Conservation (phyloP, 129 eudicot species). For the Flaveria robusta region DNA sequence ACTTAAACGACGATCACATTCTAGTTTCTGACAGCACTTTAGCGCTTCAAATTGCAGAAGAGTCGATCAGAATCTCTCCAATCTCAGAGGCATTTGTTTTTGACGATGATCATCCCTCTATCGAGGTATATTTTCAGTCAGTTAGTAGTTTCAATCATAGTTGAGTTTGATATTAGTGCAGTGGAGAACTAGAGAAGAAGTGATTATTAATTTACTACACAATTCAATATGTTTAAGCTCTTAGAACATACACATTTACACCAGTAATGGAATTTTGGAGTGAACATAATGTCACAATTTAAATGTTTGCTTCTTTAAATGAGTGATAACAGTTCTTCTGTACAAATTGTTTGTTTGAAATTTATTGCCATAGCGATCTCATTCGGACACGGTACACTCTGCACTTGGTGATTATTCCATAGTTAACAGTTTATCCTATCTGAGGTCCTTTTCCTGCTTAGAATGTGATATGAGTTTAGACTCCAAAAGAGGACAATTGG, state of each 20-base stretch:
- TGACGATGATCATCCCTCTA: constrained; percentile 20
- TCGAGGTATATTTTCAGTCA: constrained; percentile 27
- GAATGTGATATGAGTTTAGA: background rate
- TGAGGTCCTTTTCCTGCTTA: background rate
- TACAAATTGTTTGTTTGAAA: background rate
- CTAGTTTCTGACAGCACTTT: constrained; percentile 6
- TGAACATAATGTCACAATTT: background rate
- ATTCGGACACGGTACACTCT: background rate
- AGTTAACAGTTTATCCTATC: background rate
- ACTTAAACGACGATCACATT: constrained; percentile 17
- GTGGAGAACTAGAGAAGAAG: background rate
- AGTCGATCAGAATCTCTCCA: constrained; percentile 5
- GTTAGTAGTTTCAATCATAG: background rate
- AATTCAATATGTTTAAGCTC: background rate
- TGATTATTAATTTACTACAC: background rate
- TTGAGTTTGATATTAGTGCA: background rate
- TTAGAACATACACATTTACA: background rate
- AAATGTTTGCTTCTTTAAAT: constrained; percentile 11
- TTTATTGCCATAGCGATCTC: background rate
- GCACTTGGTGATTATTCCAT: background rate
- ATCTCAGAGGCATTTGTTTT: constrained; percentile 30
- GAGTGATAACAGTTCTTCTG: background rate
- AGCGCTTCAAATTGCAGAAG: constrained; percentile 22
- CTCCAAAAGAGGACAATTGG: background rate
- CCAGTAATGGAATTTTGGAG: background rate